Conservation (phyloP, 805 yeast species). For the Candida chilensis region DNA sequence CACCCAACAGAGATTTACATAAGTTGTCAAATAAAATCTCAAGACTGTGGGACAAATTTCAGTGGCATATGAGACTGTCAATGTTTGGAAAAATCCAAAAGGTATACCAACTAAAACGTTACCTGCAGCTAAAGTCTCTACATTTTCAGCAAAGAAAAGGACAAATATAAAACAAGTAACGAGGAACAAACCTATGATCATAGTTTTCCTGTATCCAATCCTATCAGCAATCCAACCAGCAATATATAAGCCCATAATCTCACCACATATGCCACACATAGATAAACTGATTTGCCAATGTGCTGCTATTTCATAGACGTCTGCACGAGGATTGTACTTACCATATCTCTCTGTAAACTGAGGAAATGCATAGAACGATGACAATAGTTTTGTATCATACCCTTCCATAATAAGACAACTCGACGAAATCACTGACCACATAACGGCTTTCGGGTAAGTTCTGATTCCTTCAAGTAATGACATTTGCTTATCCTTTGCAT, state of each 20-base stretch:
- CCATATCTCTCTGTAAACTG: constrained; percentile 34
- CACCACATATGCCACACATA: constrained; percentile 16
- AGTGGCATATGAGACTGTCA: too few relatives aligned
- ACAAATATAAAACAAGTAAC: too few relatives aligned
- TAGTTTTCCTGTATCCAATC: constrained; percentile 29
- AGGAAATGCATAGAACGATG: constrained; percentile 35
- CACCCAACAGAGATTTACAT: too few relatives aligned
- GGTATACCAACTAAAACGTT: too few relatives aligned
- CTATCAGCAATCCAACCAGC: constrained; percentile 30
- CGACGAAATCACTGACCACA: constrained; percentile 36
- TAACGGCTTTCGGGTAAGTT: constrained; percentile 34
- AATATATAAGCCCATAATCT: constrained; percentile 26
- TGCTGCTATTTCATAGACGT: constrained; percentile 21
- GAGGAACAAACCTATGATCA: too few relatives aligned
- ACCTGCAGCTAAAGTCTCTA: too few relatives aligned
- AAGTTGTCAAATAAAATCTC: too few relatives aligned
- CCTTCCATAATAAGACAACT: constrained; percentile 40
- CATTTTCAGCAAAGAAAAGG: too few relatives aligned
- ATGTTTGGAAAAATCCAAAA: too few relatives aligned
- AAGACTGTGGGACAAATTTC: too few relatives aligned
- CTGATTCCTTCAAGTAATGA: constrained; percentile 21
- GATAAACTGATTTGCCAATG: constrained; percentile 31
- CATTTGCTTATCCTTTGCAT: constrained; percentile 13
- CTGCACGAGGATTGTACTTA: constrained; percentile 12
- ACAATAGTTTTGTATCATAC: constrained; percentile 31